Conservation (phyloP, 2,329 filamentous ascomycete genomes). For the Xylariomycetidae sp. region DNA sequence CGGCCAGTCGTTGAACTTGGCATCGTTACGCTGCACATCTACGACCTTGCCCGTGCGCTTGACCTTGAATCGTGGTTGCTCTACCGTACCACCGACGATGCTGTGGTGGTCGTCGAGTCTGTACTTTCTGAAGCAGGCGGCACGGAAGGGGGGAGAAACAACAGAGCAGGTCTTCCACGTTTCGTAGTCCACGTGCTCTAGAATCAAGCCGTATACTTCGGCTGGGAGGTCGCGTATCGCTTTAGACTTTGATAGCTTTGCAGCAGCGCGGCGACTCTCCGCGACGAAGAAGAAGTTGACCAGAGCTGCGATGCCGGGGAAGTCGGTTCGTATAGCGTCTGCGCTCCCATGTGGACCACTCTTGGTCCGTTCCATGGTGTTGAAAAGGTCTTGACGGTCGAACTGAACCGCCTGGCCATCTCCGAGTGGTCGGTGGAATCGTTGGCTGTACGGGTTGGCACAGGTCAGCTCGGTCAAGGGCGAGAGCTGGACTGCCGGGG, state of each 20-base stretch:
- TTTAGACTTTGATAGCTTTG: slow-evolving; percentile 5
- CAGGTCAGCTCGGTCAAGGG: slow-evolving; percentile 7
- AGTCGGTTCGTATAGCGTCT: slow-evolving; percentile 6
- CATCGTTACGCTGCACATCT: no score
- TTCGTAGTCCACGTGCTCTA: slow-evolving; percentile 15
- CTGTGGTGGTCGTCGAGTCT: slow-evolving; percentile 10
- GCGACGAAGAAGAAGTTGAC: slow-evolving; percentile 17
- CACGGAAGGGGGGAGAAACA: slow-evolving; percentile 10
- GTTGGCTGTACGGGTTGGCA: slow-evolving; percentile 1
- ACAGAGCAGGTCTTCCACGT: slow-evolving; percentile 13
- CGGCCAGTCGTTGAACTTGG: no score
- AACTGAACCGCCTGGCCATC: not conserved
- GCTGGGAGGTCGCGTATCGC: slow-evolving; percentile 7
- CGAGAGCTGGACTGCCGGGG: slow-evolving; percentile 9
- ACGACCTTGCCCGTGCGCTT: no score
- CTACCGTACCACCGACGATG: no score
- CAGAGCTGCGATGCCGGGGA: slow-evolving; percentile 14
- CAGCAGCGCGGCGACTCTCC: slow-evolving; percentile 5
- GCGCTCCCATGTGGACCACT: slow-evolving; percentile 1
- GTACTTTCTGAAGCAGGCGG: slow-evolving; percentile 10
- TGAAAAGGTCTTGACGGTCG: not conserved
- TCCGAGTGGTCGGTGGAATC: not conserved
- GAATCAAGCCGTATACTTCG: slow-evolving; percentile 11
- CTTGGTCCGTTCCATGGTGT: no score
- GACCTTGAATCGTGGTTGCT: no score